Evolutionary conservation across 1,284 basidiomycete species (phyloP), one percentile per base, ranked within the genome.

Genomic region (Coriolopsis trogii): DNA sequence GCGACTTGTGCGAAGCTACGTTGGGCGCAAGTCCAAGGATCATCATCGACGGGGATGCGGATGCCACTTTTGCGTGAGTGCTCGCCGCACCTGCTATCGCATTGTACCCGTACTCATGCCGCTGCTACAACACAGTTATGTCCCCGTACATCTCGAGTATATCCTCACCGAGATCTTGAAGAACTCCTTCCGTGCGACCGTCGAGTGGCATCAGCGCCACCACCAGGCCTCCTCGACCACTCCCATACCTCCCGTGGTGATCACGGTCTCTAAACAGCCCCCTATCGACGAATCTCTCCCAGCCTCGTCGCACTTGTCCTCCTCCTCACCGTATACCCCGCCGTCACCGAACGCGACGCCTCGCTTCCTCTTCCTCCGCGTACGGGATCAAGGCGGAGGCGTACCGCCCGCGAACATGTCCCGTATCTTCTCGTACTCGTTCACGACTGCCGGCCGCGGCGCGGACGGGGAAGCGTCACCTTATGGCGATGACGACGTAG

Each of bases 81-180:
- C 29, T 5, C 21, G 46, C 28, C 25, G 15, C 10, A 10, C 46
- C 18, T 5, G 5, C 4, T 18, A n/a, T 15, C n/a, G 34, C 33
- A 37, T 9, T 16, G 7, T 33, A 34, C 16, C 20, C 41, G 33
- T 34, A 29, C 24, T 41, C 48, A 52, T n/a, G n/a, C 38, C 40
- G 63, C 34, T 51, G 60, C 37, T 57, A 58, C 30, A 67, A 25
- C 31, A 53, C 63, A 93, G 91, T 13, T 93, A 93, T 63, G 84
- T 95, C 23, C 91, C 92, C 3, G 88, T 93, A 0, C 94, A 96
- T 65, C 78, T 95, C 30, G 93, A 94, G 69, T 95, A 95, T 65
- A 88, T 93, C 58, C 74, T 93, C 58, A 92, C 90, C 2, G 91
- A 93, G 67, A 80, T 93, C 38, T 76, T 93, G 39, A 95, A 95